Conservation (phyloP, 208 protist species). For the Crithidia sp. region DNA sequence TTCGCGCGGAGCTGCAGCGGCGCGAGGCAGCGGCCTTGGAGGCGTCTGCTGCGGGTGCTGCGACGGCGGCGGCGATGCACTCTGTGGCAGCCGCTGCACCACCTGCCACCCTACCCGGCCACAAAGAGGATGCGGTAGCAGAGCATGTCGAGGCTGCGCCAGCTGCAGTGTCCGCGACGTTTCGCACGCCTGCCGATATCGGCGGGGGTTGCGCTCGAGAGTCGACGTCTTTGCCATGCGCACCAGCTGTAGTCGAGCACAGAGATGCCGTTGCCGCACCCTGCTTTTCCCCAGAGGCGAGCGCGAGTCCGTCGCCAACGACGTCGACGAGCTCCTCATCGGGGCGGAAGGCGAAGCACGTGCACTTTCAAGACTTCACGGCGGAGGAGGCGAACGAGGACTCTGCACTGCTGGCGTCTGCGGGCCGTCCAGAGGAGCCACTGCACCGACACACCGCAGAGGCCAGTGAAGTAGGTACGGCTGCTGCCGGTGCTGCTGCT, state of each 20-base stretch:
- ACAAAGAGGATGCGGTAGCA: not conserved
- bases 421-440: not conserved
- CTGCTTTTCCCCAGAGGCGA: too few species aligned
- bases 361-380: constrained; percentile 33
- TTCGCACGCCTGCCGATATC: constrained; percentile 51
- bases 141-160: not conserved
- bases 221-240: not conserved
- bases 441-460: not conserved
- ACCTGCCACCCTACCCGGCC: not conserved
- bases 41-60: not conserved
- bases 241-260: not conserved
- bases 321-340: not conserved
- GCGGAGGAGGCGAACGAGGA: not conserved
- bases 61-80: not conserved
- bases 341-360: constrained; percentile 26
- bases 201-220: not conserved
- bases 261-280: not conserved
- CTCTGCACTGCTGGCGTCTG: not conserved
- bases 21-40: constrained; percentile 3
- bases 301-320: not conserved
- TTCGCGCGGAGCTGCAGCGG: constrained; percentile 50
- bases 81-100: not conserved
- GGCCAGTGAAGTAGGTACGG: too few species aligned
- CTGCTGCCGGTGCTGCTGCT: not conserved
- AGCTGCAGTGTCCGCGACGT: not conserved